phyloP scores from a whole-genome alignment of 306 rosid species.

The Boehmeria nivea region DNA sequence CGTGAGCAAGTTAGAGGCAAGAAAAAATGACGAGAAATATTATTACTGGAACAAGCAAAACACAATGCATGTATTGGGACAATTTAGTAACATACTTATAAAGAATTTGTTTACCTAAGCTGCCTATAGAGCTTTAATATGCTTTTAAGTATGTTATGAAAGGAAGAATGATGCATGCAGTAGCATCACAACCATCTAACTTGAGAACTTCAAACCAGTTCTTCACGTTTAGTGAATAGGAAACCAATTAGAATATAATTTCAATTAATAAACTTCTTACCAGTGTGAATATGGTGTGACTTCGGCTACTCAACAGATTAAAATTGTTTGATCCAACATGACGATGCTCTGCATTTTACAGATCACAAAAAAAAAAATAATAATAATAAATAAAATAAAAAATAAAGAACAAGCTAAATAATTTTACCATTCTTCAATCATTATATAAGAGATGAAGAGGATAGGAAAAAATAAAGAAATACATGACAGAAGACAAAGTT shows the following conservation, averaged over 20 bases:
- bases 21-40: slow-evolving; percentile 1
- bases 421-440: slow-evolving; percentile 10
- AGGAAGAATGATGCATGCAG: too few relatives aligned
- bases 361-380: slow-evolving; percentile 7
- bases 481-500: slow-evolving; percentile 12
- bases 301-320: slow-evolving; percentile 96
- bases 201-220: not conserved
- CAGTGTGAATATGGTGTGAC: slow-evolving; percentile 97
- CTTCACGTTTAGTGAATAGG: not conserved
- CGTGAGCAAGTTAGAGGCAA: slow-evolving; percentile 13
- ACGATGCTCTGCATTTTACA: slow-evolving; percentile 76
- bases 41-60: too few relatives aligned
- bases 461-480: not conserved
- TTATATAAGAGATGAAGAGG: not conserved
- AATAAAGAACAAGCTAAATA: not conserved
- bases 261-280: slow-evolving; percentile 33
- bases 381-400: too few relatives aligned
- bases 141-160: too few relatives aligned
- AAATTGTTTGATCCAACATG: slow-evolving; percentile 99
- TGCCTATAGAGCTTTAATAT: too few relatives aligned
- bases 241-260: not conserved
- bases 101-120: too few relatives aligned
- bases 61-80: too few relatives aligned
- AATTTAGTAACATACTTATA: too few relatives aligned
- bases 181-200: too few relatives aligned